Evolutionary conservation across 305 asterid genomes (phyloP), one percentile per base, ranked within the genome.

Genomic region (Striga hermonthica): DNA sequence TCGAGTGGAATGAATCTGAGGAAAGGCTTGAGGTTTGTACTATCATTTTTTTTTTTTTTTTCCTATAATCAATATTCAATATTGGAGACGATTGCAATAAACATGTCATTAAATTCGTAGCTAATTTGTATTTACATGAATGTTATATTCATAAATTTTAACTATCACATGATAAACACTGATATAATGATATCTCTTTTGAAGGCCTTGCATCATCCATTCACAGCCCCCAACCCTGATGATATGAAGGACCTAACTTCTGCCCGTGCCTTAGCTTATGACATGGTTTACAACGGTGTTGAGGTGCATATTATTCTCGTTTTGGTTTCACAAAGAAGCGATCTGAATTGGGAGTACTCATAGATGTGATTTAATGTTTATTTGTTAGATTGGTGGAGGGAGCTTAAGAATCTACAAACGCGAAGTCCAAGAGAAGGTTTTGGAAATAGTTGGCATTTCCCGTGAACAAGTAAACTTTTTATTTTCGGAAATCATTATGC

Each of bases 251-350:
- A 88, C 79, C 89, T 93, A 65, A 55, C 95, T 47, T 84, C 95
- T 79, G 97, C 99, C 41, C 95, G 95, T 56, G 99, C 99, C 70
- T 80, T 93, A 65, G 97, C 99, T 39, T 93, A 93, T 81, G 99
- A 90, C 80, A 82, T 93, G 96, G 99, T 93, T 83, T 93, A 88
- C 80, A 90, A 93, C 70, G 99, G 99, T 15, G 89, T 93, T 61
- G 99, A 93, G 97, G 96, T 88, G 72, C 52, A 39, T 64, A 53
- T 45, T 57, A 48, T 37, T 35, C 31, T 5, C 5, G 34, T n/a
- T 58, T 74, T 45, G 22, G 48, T 60, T 66, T 43, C 14, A 57
- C 65, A 22, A 11, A 38, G 36, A 47, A 72, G 66, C 47, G 28
- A 28, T 57, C 74, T 14, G 48, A 59, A 38, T 35, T 9, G 31